Conservation (phyloP, 2,329 filamentous ascomycete genomes). For the Reticulascus tulasneorum region DNA sequence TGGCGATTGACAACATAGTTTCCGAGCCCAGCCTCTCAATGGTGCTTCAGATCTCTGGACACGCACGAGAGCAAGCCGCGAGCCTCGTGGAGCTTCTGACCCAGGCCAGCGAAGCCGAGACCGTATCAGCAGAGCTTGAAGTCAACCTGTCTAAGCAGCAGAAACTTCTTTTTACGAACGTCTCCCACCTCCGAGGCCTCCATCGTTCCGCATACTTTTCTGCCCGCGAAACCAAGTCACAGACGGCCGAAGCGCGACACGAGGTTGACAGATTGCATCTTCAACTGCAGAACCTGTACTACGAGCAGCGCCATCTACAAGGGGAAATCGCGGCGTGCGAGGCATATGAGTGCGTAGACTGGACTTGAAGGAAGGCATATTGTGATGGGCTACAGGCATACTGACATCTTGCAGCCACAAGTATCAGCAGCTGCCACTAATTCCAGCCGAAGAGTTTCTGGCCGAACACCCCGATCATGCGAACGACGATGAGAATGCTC, state of each 20-base stretch:
- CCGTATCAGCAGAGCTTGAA: conserved; percentile 43
- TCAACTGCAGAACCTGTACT: conserved; percentile 92
- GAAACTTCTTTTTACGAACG: conserved; percentile 73
- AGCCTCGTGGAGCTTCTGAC: conserved; percentile 54
- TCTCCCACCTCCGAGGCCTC: conserved; percentile 75
- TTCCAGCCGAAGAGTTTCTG: conserved; percentile 80
- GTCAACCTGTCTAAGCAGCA: conserved; percentile 68
- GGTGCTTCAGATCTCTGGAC: conserved; percentile 68
- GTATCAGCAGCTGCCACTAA: conserved; percentile 79
- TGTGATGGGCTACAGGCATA: too few species aligned
- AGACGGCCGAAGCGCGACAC: conserved; percentile 81
- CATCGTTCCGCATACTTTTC: conserved; percentile 79
- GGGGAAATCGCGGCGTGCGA: conserved; percentile 90
- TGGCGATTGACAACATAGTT: conserved; percentile 36
- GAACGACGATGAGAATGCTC: conserved; percentile 68
- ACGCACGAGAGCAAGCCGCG: conserved; percentile 69
- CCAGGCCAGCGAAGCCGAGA: conserved; percentile 35
- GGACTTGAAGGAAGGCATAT: conserved; percentile 16
- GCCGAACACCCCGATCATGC: conserved; percentile 69
- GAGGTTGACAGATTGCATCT: conserved; percentile 90
- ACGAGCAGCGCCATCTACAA: conserved; percentile 86
- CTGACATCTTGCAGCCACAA: conserved; percentile 62
- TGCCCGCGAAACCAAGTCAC: conserved; percentile 79
- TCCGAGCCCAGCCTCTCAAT: conserved; percentile 52
- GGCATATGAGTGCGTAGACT: conserved; percentile 72